Percentiles rank a stretch among this genome's conserved stretches.
These are phyloP conservation scores for Zymoseptoria ardabiliae DNA, from an alignment of 2,329 filamentous ascomycete genomes.

Conservation along the genomic window DNA sequence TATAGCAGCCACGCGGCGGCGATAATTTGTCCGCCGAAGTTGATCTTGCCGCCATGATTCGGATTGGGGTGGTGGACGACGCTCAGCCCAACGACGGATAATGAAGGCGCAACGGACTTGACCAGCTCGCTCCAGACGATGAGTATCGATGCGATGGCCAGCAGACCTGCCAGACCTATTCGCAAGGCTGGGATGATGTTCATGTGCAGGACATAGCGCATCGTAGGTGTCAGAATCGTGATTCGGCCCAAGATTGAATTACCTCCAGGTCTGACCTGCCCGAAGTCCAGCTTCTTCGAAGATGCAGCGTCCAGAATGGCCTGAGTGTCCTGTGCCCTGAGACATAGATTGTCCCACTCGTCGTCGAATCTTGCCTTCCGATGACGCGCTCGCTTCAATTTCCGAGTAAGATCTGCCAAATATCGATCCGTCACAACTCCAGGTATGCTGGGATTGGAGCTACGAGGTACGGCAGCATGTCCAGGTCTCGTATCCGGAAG, in stretches of 20 bases:
- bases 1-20: slow-evolving; percentile 87
- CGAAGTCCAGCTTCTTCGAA: slow-evolving; percentile 74
- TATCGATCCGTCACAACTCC: slow-evolving; percentile 89
- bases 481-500: slow-evolving; percentile 53
- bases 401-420: slow-evolving; percentile 78
- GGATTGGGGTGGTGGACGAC: slow-evolving; percentile 71
- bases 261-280: slow-evolving; percentile 29
- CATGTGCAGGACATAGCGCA: slow-evolving; percentile 70
- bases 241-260: slow-evolving; percentile 43
- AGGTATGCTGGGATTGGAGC: slow-evolving; percentile 40
- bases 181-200: slow-evolving; percentile 64
- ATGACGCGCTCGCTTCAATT: slow-evolving; percentile 73
- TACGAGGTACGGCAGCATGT: slow-evolving; percentile 30
- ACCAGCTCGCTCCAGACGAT: slow-evolving; percentile 93
- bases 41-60: slow-evolving; percentile 57
- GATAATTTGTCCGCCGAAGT: slow-evolving; percentile 77
- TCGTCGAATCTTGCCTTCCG: slow-evolving; percentile 73
- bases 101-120: slow-evolving; percentile 67
- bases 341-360: slow-evolving; percentile 76
- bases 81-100: slow-evolving; percentile 62
- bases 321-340: slow-evolving; percentile 67
- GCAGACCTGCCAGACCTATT: slow-evolving; percentile 57
- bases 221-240: slow-evolving; percentile 67
- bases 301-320: slow-evolving; percentile 74
- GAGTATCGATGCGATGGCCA: slow-evolving; percentile 68